Percentiles rank a stretch among this genome's conserved stretches.
Evolutionary conservation across 73 alveolate species (phyloP).

Genomic region (Symbiodinium natans): DNA sequence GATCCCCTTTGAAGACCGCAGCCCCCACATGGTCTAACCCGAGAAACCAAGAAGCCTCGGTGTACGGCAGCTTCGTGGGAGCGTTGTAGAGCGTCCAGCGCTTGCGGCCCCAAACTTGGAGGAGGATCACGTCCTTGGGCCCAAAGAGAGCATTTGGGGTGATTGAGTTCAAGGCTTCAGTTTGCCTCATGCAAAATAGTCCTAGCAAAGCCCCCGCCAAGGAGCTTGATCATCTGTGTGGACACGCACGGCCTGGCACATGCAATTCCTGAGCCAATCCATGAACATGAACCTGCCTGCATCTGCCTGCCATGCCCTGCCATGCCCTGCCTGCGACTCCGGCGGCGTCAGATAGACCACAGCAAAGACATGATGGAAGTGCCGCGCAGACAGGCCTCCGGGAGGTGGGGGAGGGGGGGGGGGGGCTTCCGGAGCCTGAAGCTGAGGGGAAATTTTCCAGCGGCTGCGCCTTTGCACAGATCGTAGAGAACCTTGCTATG

Average conservation of each 20-base stretch:
- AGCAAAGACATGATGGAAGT: constrained; percentile 65
- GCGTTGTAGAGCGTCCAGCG: constrained; percentile 65
- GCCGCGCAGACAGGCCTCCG: constrained; percentile 21
- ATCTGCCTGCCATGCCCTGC: neutral
- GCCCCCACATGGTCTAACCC: too few species aligned
- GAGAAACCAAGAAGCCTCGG: too few species aligned
- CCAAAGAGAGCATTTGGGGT: neutral
- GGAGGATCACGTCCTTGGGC: constrained; percentile 38
- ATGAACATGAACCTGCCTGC: too few species aligned
- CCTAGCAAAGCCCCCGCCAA: neutral
- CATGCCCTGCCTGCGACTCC: constrained; percentile 38
- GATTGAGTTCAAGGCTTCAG: neutral
- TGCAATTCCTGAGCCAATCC: neutral
- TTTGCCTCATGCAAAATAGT: neutral
- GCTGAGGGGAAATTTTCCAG: too few species aligned
- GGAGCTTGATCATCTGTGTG: constrained; percentile 58
- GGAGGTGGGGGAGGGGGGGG: too few species aligned
- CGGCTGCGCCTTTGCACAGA: constrained; percentile 33
- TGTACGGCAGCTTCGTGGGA: constrained; percentile 66
- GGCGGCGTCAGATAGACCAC: constrained; percentile 82
- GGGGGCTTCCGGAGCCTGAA: too few species aligned
- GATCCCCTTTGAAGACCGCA: too few species aligned
- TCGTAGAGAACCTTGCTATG: constrained; percentile 59
- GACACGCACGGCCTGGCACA: constrained; percentile 54
- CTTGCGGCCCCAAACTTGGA: constrained; percentile 85